A percentile compares a stretch with the other conserved stretches of the same genome.
Evolutionary conservation across 2,329 filamentous ascomycete species (phyloP).

Genomic region (Arthroderma uncinatum): DNA sequence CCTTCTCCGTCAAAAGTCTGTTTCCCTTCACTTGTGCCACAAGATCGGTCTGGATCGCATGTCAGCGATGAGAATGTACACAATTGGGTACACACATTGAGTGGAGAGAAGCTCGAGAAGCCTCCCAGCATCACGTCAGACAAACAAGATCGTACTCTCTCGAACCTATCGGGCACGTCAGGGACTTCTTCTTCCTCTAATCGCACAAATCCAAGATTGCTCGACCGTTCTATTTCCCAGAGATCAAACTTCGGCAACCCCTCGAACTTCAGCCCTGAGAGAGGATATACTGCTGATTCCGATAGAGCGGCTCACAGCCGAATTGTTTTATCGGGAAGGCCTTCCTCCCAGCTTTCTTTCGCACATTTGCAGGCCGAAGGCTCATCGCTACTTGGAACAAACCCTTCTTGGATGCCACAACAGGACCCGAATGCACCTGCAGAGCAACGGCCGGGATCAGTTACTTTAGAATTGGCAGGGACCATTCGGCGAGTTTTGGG

Average conservation of each 20-base stretch:
- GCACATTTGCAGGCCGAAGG: slow-evolving; percentile 42
- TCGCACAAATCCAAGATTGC: slow-evolving; percentile 9
- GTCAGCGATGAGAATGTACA: neutral
- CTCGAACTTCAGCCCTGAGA: neutral
- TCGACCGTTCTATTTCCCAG: slow-evolving; percentile 7
- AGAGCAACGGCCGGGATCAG: slow-evolving; percentile 38
- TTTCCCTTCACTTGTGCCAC: slow-evolving; percentile 7
- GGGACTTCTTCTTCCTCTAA: slow-evolving; percentile 13
- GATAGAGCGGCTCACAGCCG: neutral
- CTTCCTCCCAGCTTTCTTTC: slow-evolving; percentile 34
- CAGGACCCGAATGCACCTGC: slow-evolving; percentile 15
- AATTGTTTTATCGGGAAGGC: slow-evolving; percentile 15
- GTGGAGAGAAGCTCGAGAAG: neutral
- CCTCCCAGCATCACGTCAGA: slow-evolving; percentile 36
- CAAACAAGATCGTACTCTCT: slow-evolving; percentile 45
- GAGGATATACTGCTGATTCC: neutral
- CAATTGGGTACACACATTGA: neutral
- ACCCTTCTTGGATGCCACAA: slow-evolving; percentile 22
- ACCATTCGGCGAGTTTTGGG: slow-evolving; percentile 46
- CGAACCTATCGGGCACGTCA: slow-evolving; percentile 45
- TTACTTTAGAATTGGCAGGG: slow-evolving; percentile 25
- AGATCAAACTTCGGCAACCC: slow-evolving; percentile 5
- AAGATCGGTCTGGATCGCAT: neutral
- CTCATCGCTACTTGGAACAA: slow-evolving; percentile 40
- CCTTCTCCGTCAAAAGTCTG: slow-evolving; percentile 12